Conservation (phyloP, 2,329 filamentous ascomycete genomes). For the Geosmithia flava region DNA sequence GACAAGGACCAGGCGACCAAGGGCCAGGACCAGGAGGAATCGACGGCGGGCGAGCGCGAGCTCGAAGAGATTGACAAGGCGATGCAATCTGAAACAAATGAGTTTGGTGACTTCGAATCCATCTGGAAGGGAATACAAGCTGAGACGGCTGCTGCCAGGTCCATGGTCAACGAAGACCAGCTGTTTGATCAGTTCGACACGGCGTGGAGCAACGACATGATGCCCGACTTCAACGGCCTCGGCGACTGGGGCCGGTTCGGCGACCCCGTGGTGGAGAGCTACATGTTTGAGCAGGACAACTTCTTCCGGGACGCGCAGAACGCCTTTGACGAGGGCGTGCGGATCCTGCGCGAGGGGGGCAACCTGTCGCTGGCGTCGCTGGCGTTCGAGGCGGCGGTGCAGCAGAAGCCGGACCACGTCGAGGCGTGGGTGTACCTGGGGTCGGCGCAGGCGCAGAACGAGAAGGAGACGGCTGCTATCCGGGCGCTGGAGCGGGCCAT, state of each 20-base stretch:
- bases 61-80: conserved; percentile 71
- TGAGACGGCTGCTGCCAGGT: conserved; percentile 57
- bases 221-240: conserved; percentile 45
- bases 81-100: conserved; percentile 57
- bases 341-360: conserved; percentile 86
- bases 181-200: conserved; percentile 59
- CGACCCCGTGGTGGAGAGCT: conserved; percentile 75
- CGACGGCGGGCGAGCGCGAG: conserved; percentile 67
- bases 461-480: conserved; percentile 94
- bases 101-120: conserved; percentile 79
- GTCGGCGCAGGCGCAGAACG: conserved; percentile 90
- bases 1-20: conserved; percentile 40
- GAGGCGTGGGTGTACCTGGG: conserved; percentile 92
- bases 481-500: conserved; percentile 84
- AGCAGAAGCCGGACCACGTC: conserved; percentile 76
- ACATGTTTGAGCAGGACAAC: conserved; percentile 93
- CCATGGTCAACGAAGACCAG: conserved; percentile 55
- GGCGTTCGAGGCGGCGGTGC: conserved; percentile 90
- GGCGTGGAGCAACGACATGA: conserved; percentile 57
- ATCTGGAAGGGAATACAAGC: conserved; percentile 77
- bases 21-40: conserved; percentile 50
- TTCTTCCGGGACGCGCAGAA: conserved; percentile 70
- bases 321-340: conserved; percentile 84
- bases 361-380: conserved; percentile 88
- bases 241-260: conserved; percentile 55